Evolutionary conservation across 768 basidiomycete species (phyloP), one percentile per base, ranked within the genome.

Genomic region (Lentinula aciculospora): DNA sequence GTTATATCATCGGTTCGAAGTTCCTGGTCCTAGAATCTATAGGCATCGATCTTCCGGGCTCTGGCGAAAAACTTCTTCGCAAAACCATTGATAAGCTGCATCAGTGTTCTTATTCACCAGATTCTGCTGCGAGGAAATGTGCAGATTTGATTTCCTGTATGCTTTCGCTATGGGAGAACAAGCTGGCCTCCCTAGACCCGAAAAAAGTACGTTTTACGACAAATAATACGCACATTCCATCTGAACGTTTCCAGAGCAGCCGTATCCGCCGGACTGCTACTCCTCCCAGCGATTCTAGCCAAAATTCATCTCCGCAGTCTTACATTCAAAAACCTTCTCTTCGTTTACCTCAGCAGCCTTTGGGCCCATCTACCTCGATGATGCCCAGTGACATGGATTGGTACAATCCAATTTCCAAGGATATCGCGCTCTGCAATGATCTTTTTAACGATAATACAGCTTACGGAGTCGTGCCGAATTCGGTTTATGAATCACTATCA

Each of bases 1-100:
- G 73, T 5, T 71, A 54, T 29, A 28, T 60, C n/a, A 36, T 60
- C 21, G 58, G 58, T 10, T 44, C 27, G n/a, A 56, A 42, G 15
- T 29, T 56, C 21, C 55, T 56, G 13, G 44, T 56, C 31, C 7
- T 46, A 17, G 12, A 42, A 29, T 39, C 37, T 3, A n/a, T 56
- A 3, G 44, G 44, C 23, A 32, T 46, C 15, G 55, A 56, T 9
- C 27, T 56, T 15, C 55, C 55, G 2, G 55, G 55, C 19, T 56
- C 55, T 6, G 40, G 55, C 27, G 55, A 56, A 23, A 56, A 56
- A 29, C 42, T 56, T 4, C 27, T 56, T 4, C n/a, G 21, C 42
- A 45, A 31, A 25, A 31, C 40, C 42, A 56, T 56, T n/a, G 31
- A 39, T 17, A 39, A 25, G 12, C 21, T 56, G 44, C 45, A 46